phyloP scores from a whole-genome alignment of 805 yeast genomes.

The Yamadazyma scolyti region DNA sequence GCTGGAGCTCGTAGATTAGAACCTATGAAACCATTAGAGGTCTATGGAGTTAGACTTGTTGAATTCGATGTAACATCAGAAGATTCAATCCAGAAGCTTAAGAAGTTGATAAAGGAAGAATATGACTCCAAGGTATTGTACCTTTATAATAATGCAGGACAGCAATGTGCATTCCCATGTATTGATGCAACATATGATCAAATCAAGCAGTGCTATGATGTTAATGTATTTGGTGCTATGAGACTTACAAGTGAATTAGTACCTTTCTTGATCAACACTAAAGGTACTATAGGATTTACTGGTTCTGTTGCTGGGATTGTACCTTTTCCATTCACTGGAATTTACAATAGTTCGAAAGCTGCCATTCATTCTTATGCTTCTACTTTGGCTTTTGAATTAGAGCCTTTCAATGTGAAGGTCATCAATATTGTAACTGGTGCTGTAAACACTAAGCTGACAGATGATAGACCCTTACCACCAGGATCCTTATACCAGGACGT shows the following conservation, averaged over 20 bases:
- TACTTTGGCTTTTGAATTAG: constrained; percentile 60
- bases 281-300: constrained; percentile 70
- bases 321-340: constrained; percentile 68
- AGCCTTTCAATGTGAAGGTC: constrained; percentile 71
- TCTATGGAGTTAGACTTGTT: constrained; percentile 45
- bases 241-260: constrained; percentile 58
- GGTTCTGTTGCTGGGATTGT: constrained; percentile 66
- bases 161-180: constrained; percentile 69
- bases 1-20: constrained; percentile 71
- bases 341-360: constrained; percentile 68
- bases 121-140: constrained; percentile 51
- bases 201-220: constrained; percentile 50
- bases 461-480: constrained; percentile 56
- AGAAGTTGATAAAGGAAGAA: constrained; percentile 35
- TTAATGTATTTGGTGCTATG: constrained; percentile 69
- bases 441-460: constrained; percentile 67
- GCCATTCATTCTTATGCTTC: constrained; percentile 73
- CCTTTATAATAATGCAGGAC: constrained; percentile 75
- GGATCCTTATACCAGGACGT: constrained; percentile 50
- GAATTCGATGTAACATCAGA: constrained; percentile 55
- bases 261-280: constrained; percentile 55
- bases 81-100: constrained; percentile 45
- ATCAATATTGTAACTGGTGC: constrained; percentile 73
- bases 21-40: constrained; percentile 51
- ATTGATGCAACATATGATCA: constrained; percentile 58